These are phyloP conservation scores for Sonneratia alba DNA, from an alignment of 345 rosid genomes.

Conservation along the genomic window DNA sequence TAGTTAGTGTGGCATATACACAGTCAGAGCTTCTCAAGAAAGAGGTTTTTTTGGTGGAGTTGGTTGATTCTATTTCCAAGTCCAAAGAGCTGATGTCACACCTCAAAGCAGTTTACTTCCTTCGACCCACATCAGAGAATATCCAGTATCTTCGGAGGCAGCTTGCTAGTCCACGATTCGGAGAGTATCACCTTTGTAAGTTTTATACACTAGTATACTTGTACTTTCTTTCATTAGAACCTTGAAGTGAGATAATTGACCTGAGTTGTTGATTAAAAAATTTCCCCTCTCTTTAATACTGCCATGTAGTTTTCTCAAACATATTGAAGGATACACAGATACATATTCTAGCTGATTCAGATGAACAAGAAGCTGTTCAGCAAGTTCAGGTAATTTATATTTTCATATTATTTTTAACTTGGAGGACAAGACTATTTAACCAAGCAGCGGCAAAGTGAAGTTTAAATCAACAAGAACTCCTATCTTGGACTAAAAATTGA, in stretches of 20 bases:
- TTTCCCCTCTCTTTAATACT: conserved; percentile 1
- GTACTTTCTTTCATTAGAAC: not conserved
- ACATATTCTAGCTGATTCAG: conserved; percentile 95
- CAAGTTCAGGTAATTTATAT: conserved; percentile 71
- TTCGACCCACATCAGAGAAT: conserved; percentile 81
- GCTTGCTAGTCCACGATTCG: conserved; percentile 76
- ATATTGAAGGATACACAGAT: conserved; percentile 94
- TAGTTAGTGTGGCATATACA: conserved; percentile 83
- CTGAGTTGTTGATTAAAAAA: not conserved
- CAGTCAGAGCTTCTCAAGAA: conserved; percentile 94
- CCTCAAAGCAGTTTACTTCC: conserved; percentile 83
- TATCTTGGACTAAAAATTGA: not conserved
- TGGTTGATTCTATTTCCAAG: conserved; percentile 73
- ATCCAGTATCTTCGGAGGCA: conserved; percentile 78
- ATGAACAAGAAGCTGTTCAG: conserved; percentile 89
- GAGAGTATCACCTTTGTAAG: conserved; percentile 86
- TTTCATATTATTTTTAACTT: not conserved
- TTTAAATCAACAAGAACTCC: not conserved
- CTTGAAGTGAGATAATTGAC: conserved; percentile 2
- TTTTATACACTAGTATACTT: conserved; percentile 4
- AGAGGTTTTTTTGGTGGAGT: conserved; percentile 87
- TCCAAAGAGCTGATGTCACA: conserved; percentile 90
- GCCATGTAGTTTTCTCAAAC: conserved; percentile 80
- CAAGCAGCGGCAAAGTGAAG: not conserved
- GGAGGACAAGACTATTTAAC: not conserved